phyloP scores from a whole-genome alignment of 1,284 basidiomycete species.

The Malassezia equina region DNA sequence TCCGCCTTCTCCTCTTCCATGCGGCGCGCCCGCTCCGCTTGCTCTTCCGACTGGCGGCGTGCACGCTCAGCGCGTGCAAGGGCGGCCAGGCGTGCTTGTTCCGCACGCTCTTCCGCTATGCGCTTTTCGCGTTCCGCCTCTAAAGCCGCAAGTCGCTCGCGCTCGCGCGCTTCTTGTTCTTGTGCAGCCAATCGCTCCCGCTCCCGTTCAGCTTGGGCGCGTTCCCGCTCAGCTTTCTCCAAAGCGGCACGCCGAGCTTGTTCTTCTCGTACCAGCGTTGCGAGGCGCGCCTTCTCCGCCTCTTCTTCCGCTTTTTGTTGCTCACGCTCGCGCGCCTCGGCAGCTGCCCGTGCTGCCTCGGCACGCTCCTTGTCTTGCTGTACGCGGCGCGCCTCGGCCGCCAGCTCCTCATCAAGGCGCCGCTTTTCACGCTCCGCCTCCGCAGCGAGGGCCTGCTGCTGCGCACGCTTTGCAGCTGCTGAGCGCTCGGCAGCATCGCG shows the following conservation, averaged over 20 bases:
- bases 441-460: not conserved
- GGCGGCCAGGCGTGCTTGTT: conserved; percentile 19
- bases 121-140: conserved; percentile 21
- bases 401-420: conserved; percentile 13
- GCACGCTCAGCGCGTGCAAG: conserved; percentile 18
- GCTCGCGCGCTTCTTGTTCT: conserved; percentile 20
- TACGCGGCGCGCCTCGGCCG: conserved; percentile 14
- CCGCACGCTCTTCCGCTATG: conserved; percentile 23
- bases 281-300: not conserved
- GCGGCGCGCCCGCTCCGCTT: not conserved
- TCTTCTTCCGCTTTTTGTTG: not conserved
- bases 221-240: conserved; percentile 13
- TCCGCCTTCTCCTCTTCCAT: not conserved
- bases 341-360: conserved; percentile 6
- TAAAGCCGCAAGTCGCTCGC: conserved; percentile 15
- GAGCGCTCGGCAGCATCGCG: not conserved
- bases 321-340: not conserved
- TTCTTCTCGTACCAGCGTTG: too few species aligned
- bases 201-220: conserved; percentile 23
- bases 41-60: not conserved
- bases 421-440: conserved; percentile 4
- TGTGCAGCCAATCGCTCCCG: conserved; percentile 16
- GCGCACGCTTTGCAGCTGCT: not conserved
- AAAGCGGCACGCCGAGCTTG: too few species aligned
- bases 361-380: conserved; percentile 21